Evolutionary conservation across 352 stramenopile genomes (phyloP), one percentile per base, ranked within the genome.

Genomic region (Globisporangium radiosum): DNA sequence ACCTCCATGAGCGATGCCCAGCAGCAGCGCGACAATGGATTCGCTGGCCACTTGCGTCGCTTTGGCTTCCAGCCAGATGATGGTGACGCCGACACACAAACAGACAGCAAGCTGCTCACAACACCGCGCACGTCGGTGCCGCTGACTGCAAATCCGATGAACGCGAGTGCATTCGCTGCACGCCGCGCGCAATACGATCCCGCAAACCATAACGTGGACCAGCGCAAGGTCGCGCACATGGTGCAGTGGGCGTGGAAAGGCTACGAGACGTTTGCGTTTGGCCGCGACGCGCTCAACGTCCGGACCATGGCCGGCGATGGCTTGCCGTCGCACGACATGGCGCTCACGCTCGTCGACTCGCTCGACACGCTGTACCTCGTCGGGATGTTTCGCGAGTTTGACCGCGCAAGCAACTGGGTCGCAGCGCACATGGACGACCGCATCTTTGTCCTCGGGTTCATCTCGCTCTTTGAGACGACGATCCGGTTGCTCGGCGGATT

Each of bases 381-480:
- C 44, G 83, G 83, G 17, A 80, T 93, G 70, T 87, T 90, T 55
- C 81, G 88, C 5, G 77, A 90, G 63, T 93, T 90, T 54, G 76
- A 91, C 58, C 61, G 66, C 7, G 83, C 83, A 0, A 87, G 72
- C 25, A 60, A 82, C 37, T 93, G 83, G 83, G 66, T 90, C 43
- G 73, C 66, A 5, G 63, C 65, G 5, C 76, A 92, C 58, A 79
- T 92, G 70, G 72, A 88, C 48, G 51, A 73, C 10, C 73, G 78
- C 15, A 91, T 93, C 65, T 85, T 86, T 62, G 60, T 82, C 53
- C 56, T 48, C 17, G 77, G 70, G 38, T 87, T 75, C 58, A 77
- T 92, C 54, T 90, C 77, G 63, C 64, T 92, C 55, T 92, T 92
- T 60, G 83, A 92, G 62, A 91, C 81, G 43, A 91, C 83, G 10